Percentiles rank a stretch among this genome's conserved stretches.
Conservation (phyloP, 2,329 filamentous ascomycete species). For the Scedosporium boydii region DNA sequence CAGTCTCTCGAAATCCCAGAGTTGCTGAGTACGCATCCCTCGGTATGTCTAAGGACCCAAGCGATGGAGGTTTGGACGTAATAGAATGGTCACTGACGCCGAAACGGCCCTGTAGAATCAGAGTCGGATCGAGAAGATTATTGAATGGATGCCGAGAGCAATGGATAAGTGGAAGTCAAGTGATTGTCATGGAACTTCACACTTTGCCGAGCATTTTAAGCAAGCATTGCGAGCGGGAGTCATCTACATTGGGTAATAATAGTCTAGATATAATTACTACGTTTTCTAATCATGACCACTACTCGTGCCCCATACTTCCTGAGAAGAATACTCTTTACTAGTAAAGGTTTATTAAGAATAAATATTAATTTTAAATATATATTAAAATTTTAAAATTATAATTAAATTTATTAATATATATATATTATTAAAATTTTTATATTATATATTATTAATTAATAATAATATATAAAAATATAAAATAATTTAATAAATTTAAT, state of each 20-base stretch:
- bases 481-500: no score
- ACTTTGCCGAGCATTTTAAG: conserved; percentile 44
- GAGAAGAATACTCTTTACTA: no score
- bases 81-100: neutral
- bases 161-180: conserved; percentile 42
- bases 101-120: conserved; percentile 33
- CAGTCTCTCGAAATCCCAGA: conserved; percentile 48
- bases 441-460: no score
- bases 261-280: neutral
- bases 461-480: no score
- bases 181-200: conserved; percentile 41
- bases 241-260: neutral
- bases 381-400: no score
- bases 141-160: conserved; percentile 51
- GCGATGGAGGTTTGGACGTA: conserved; percentile 2
- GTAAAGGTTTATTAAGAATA: no score
- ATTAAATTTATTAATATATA: no score
- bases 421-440: no score
- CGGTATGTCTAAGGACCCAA: conserved; percentile 32
- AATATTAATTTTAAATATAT: no score
- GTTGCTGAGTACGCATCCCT: conserved; percentile 69
- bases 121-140: conserved; percentile 55
- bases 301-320: no score
- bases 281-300: no score
- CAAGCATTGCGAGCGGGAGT: conserved; percentile 30